Conservation (phyloP, 768 basidiomycete species). For the Termitomyces sp. region DNA sequence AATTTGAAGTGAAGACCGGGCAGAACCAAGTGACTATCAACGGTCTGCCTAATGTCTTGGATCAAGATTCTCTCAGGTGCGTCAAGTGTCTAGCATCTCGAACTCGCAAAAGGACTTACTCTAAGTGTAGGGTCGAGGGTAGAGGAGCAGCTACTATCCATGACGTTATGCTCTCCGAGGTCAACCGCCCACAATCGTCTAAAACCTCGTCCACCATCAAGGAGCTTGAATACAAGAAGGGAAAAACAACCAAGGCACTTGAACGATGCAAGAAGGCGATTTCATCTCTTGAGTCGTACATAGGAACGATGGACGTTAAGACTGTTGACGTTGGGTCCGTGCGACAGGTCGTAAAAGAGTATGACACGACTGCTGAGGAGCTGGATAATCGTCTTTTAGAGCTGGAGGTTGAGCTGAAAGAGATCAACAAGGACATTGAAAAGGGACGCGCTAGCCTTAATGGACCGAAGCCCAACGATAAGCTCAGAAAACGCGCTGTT, state of each 20-base stretch:
- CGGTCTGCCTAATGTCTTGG: conserved; percentile 25
- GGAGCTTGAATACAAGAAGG: conserved; percentile 13
- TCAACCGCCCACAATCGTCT: background rate
- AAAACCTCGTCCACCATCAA: conserved; percentile 12
- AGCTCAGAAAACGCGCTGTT: conserved; percentile 11
- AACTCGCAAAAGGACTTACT: background rate
- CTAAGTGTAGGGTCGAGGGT: conserved; percentile 24
- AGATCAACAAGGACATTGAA: conserved; percentile 14
- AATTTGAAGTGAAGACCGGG: conserved; percentile 23
- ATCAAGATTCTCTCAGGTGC: conserved; percentile 26
- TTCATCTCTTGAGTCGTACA: conserved; percentile 19
- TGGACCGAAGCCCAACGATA: conserved; percentile 11
- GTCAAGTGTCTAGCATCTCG: background rate
- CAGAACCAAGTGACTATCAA: conserved; percentile 26
- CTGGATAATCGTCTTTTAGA: conserved; percentile 20
- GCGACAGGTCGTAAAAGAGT: conserved; percentile 12
- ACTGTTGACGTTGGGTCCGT: conserved; percentile 16
- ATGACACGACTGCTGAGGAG: conserved; percentile 18
- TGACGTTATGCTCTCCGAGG: conserved; percentile 25
- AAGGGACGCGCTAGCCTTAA: conserved; percentile 11
- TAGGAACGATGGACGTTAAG: conserved; percentile 20
- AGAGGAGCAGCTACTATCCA: conserved; percentile 28
- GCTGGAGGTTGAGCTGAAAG: conserved; percentile 14
- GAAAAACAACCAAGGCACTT: conserved; percentile 15
- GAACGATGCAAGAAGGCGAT: conserved; percentile 18